Base-by-base conservation (phyloP, 768 basidiomycete species). In the Leucocoprinus leucothites region DNA sequence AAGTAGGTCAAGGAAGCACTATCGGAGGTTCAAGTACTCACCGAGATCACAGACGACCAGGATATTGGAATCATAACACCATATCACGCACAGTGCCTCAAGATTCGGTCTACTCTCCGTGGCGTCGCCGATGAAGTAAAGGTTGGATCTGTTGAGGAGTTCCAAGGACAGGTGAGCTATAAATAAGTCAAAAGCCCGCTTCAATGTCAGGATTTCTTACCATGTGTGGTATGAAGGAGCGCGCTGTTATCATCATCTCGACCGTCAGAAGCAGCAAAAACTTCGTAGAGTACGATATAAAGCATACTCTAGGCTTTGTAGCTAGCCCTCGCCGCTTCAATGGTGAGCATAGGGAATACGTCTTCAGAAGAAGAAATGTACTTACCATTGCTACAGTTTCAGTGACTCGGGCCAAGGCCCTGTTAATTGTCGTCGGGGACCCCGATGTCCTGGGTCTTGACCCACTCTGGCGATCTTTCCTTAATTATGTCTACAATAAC, bases 121-220 rank as follows among this genome's bases (percentile, higher is more conserved):
- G 57, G 53, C 36, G 62, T 69, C 18, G 69, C 71, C 1, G 72
- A 73, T 24, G 69, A 63, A 4, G 70, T 85, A 51, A 85, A 85
- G 60, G 79, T 87, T 13, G 85, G 84, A 18, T 82, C 80, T 19
- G 83, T 84, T 1, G 85, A 86, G 60, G 82, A 84, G 55, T 85
- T 84, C 67, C 85, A 86, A 64, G 85, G 84, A 7, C 81, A 84
- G 68, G 82, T 79, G 18, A n/a, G 46, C n/a, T 58, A 54, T 22
- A 6, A 28, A 35, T 44, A 51, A n/a, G n/a, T 31, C n/a, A n/a
- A n/a, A n/a, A n/a, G n/a, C n/a, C n/a, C n/a, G 22, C 5, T 28
- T 3, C 24, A 60, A 72, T 1, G 71, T 57, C 60, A 62, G 5
- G 61, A 71, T 26, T 19, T 9, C 31, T 16, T 34, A 3, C 28